Evolutionary conservation across 1,139 yeast genomes (phyloP).

Genomic region (Casaregolazyma suthepensis): DNA sequence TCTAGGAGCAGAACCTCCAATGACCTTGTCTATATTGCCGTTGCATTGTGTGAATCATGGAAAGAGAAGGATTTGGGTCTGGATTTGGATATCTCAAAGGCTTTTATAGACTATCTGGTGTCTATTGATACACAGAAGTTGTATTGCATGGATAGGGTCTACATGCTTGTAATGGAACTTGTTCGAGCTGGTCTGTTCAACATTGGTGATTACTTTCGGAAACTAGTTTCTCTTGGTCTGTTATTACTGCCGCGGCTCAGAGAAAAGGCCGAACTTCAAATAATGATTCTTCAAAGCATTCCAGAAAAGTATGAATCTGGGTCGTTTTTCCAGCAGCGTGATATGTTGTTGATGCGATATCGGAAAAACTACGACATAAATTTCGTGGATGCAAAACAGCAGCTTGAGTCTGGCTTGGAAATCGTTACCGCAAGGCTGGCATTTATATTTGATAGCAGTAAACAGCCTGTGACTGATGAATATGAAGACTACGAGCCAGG

Average conservation of each 20-base stretch:
- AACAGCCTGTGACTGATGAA: background rate
- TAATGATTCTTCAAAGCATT: slow-evolving; percentile 46
- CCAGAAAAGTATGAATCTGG: slow-evolving; percentile 33
- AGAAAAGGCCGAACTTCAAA: slow-evolving; percentile 40
- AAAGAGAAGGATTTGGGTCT: slow-evolving; percentile 6
- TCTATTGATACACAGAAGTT: slow-evolving; percentile 18
- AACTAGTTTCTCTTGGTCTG: slow-evolving; percentile 77
- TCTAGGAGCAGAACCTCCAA: slow-evolving; percentile 20
- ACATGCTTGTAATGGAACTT: slow-evolving; percentile 51
- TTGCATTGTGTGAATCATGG: slow-evolving; percentile 22
- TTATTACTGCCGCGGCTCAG: slow-evolving; percentile 40
- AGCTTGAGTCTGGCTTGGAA: slow-evolving; percentile 9
- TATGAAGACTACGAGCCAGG: background rate
- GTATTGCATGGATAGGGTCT: slow-evolving; percentile 36
- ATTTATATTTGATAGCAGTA: slow-evolving; percentile 10
- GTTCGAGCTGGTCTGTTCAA: slow-evolving; percentile 44
- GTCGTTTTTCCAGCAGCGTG: slow-evolving; percentile 21
- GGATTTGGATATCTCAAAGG: slow-evolving; percentile 26
- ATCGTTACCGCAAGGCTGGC: slow-evolving; percentile 5
- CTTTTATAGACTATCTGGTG: slow-evolving; percentile 28
- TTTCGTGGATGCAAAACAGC: slow-evolving; percentile 1
- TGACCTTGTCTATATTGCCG: slow-evolving; percentile 24
- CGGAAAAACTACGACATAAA: slow-evolving; percentile 5
- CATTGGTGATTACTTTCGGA: slow-evolving; percentile 65
- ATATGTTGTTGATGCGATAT: slow-evolving; percentile 20